A percentile compares a stretch with the other conserved stretches of the same genome.
Evolutionary conservation across 371 early-diverging fungal genomes (phyloP).

Genomic region (Mortierella sp.): DNA sequence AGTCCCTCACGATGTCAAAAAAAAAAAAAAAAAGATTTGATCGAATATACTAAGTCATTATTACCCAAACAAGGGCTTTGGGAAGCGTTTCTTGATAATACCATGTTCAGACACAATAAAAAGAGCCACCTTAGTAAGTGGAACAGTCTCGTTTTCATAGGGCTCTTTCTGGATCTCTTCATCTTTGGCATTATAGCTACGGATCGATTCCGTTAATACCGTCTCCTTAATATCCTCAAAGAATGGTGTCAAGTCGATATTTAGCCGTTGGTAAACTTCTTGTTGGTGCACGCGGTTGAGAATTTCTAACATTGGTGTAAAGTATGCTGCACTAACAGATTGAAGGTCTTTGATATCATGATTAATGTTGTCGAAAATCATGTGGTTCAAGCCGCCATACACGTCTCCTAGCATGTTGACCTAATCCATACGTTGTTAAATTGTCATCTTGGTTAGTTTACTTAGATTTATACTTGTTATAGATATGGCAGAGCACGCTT

Average conservation of each 20-base stretch:
- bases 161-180: conserved; percentile 50
- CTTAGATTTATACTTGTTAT: no score
- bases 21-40: neutral
- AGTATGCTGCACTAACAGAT: conserved; percentile 40
- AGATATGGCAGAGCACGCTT: no score
- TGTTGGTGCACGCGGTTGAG: conserved; percentile 59
- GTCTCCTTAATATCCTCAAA: conserved; percentile 64
- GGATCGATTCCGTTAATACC: conserved; percentile 38
- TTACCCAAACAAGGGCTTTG: conserved; percentile 50
- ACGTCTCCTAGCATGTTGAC: conserved; percentile 58
- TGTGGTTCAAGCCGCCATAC: conserved; percentile 62
- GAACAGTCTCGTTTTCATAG: conserved; percentile 56
- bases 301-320: conserved; percentile 58
- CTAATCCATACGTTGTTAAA: conserved; percentile 20
- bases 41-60: neutral
- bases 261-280: conserved; percentile 51
- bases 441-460: no score
- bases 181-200: conserved; percentile 58
- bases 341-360: conserved; percentile 58
- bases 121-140: conserved; percentile 46
- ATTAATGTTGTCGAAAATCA: conserved; percentile 55
- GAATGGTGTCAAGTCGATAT: conserved; percentile 61
- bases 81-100: conserved; percentile 50
- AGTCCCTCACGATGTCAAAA: no score
- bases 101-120: conserved; percentile 55